phyloP scores from a whole-genome alignment of 805 yeast genomes.

The Pichia deserticola region DNA sequence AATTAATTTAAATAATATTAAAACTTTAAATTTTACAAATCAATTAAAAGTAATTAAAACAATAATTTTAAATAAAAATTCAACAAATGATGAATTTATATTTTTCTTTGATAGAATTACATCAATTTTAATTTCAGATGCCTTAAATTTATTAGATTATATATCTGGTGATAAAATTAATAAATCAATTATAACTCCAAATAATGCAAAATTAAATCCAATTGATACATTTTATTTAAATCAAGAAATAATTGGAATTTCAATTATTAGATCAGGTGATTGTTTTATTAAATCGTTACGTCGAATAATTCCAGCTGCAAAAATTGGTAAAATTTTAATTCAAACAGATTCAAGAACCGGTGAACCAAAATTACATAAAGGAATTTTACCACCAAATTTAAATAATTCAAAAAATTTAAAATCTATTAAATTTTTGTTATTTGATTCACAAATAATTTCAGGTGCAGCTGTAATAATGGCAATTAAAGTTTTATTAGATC shows the following conservation, averaged over 20 bases:
- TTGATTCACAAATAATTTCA: conserved; percentile 83
- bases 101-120: conserved; percentile 85
- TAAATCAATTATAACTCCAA: conserved; percentile 34
- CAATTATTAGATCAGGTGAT: conserved; percentile 85
- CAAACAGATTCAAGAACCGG: conserved; percentile 87
- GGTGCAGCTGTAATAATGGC: conserved; percentile 97
- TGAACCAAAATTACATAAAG: conserved; percentile 88
- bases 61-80: conserved; percentile 47
- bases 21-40: conserved; percentile 41
- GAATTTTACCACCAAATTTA: conserved; percentile 47
- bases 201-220: conserved; percentile 19
- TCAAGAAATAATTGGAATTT: conserved; percentile 61
- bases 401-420: conserved; percentile 4
- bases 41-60: conserved; percentile 71
- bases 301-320: conserved; percentile 68
- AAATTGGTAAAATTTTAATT: conserved; percentile 76
- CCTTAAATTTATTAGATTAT: conserved; percentile 51
- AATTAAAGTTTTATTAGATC: conserved; percentile 76
- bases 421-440: conserved; percentile 46
- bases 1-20: conserved; percentile 29
- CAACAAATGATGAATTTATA: conserved; percentile 69
- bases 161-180: conserved; percentile 11
- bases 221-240: conserved; percentile 26
- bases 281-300: conserved; percentile 78
- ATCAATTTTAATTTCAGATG: conserved; percentile 56